Conservation (phyloP, 2,329 filamentous ascomycete species). For the Colletotrichum sidae region DNA sequence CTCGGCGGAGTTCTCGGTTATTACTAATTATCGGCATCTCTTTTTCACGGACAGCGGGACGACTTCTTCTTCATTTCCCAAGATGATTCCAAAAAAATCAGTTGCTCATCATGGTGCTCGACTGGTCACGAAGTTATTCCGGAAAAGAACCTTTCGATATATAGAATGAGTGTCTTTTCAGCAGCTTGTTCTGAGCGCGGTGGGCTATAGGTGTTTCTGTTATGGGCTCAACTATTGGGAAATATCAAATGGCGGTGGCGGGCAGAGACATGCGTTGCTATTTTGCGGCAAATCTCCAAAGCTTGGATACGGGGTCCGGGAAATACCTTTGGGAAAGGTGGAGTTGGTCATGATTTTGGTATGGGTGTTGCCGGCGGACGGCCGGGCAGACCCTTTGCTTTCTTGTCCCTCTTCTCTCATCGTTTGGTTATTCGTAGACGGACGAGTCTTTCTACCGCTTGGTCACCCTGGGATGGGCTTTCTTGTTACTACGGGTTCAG, state of each 20-base stretch:
- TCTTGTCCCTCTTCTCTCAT: slow-evolving; percentile 32
- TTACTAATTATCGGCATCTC: slow-evolving; percentile 41
- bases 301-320: slow-evolving; percentile 42
- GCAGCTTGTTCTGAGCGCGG: slow-evolving; percentile 42
- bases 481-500: slow-evolving; percentile 13
- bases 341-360: slow-evolving; percentile 48
- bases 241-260: slow-evolving; percentile 46
- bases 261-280: slow-evolving; percentile 49
- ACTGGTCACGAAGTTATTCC: slow-evolving; percentile 37
- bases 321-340: slow-evolving; percentile 44
- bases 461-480: slow-evolving; percentile 12
- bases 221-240: slow-evolving; percentile 47
- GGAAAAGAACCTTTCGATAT: slow-evolving; percentile 60
- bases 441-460: slow-evolving; percentile 25
- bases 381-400: slow-evolving; percentile 22
- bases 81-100: slow-evolving; percentile 54
- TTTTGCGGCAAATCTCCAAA: slow-evolving; percentile 43
- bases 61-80: slow-evolving; percentile 49
- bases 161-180: slow-evolving; percentile 60
- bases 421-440: slow-evolving; percentile 31
- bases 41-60: slow-evolving; percentile 50
- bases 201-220: slow-evolving; percentile 51
- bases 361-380: slow-evolving; percentile 27
- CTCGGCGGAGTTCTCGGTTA: slow-evolving; percentile 56
- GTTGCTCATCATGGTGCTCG: slow-evolving; percentile 46